A percentile compares a stretch with the other conserved stretches of the same genome.
phyloP scores from a whole-genome alignment of 257 asterid genomes.

The Henckelia pumila region DNA sequence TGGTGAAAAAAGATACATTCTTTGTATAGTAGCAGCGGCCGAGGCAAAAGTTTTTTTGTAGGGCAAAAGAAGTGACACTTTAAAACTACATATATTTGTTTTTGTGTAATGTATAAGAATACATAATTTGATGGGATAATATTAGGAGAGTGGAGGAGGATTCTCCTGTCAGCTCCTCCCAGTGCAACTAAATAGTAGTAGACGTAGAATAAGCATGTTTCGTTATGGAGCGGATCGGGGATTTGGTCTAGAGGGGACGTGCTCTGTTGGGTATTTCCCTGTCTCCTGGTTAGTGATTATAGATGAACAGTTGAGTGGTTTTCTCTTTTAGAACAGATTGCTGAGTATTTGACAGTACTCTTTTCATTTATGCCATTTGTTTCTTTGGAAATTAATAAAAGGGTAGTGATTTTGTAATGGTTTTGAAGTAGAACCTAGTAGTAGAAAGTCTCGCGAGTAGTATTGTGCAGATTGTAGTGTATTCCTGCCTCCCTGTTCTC shows the following conservation, averaged over 20 bases:
- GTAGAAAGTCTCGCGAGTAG: neutral
- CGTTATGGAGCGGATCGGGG: neutral
- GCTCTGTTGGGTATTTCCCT: neutral
- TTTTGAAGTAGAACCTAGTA: neutral
- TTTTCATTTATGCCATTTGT: conserved; percentile 6
- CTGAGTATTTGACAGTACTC: neutral
- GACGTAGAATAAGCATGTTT: neutral
- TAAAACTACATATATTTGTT: conserved; percentile 6
- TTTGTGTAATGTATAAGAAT: neutral
- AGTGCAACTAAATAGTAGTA: neutral
- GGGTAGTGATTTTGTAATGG: conserved; percentile 16
- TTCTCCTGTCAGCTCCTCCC: neutral
- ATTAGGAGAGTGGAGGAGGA: neutral
- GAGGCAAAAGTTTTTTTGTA: conserved; percentile 25
- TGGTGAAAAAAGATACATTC: conserved; percentile 4
- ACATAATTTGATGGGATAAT: neutral
- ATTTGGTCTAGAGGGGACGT: neutral
- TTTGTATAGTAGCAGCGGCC: conserved; percentile 23
- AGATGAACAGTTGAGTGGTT: neutral
- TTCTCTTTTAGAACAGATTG: conserved; percentile 2
- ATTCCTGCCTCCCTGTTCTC: neutral
- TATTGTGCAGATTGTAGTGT: neutral
- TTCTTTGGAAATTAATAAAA: conserved; percentile 3
- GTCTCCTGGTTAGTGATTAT: neutral
- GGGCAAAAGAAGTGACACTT: conserved; percentile 13